Evolutionary conservation across 1,139 yeast genomes (phyloP).

Genomic region (Yamadazyma dushanensis): DNA sequence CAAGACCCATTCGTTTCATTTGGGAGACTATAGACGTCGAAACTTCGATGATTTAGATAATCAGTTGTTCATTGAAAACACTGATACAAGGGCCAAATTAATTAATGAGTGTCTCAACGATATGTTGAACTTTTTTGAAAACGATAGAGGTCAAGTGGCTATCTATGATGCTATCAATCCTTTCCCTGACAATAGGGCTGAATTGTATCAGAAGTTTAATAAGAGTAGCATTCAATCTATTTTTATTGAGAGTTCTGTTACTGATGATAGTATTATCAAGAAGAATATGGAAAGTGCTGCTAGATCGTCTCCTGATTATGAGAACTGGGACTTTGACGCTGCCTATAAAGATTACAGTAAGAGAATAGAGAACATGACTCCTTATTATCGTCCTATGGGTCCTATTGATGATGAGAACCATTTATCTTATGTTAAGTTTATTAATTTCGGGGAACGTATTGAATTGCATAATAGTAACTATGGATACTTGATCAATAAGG

Average conservation of each 20-base stretch:
- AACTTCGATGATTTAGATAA: conserved; percentile 51
- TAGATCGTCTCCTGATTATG: conserved; percentile 83
- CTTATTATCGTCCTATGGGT: conserved; percentile 54
- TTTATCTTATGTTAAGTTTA: conserved; percentile 75
- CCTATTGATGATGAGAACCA: conserved; percentile 39
- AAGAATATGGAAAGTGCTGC: conserved; percentile 82
- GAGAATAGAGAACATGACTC: conserved; percentile 51
- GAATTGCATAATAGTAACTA: conserved; percentile 78
- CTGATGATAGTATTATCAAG: conserved; percentile 66
- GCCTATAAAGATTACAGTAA: conserved; percentile 63
- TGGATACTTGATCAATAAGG: conserved; percentile 87
- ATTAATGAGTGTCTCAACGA: conserved; percentile 68
- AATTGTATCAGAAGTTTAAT: conserved; percentile 54
- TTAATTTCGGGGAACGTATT: conserved; percentile 87
- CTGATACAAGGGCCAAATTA: conserved; percentile 59
- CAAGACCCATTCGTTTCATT: conserved; percentile 85
- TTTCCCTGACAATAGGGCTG: conserved; percentile 62
- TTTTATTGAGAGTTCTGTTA: conserved; percentile 85
- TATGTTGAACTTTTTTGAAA: conserved; percentile 66
- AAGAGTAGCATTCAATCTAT: conserved; percentile 68
- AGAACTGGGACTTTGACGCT: conserved; percentile 62
- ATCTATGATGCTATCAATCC: conserved; percentile 96
- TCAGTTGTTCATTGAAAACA: conserved; percentile 66
- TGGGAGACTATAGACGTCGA: conserved; percentile 86
- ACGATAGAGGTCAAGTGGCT: conserved; percentile 87